A percentile compares a stretch with the other conserved stretches of the same genome.
Conservation (phyloP, 225 moss, liverwort and hornwort genomes). For the Takakia lepidozioides region DNA sequence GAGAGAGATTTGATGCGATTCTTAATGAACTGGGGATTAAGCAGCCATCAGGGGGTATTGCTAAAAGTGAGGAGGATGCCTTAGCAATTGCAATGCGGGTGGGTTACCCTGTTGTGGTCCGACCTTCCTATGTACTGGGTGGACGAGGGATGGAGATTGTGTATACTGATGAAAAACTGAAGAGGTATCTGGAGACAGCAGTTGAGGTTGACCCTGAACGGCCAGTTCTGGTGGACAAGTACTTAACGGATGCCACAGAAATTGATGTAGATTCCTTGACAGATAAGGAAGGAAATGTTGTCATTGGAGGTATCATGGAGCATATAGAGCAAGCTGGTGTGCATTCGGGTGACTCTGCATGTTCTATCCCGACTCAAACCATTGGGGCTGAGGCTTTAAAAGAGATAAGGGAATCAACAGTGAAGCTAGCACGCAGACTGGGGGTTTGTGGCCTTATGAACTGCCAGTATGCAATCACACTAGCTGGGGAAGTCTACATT, state of each 20-base stretch:
- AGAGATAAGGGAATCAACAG: conserved; percentile 67
- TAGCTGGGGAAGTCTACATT: conserved; percentile 71
- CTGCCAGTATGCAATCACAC: conserved; percentile 87
- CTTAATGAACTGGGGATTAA: conserved; percentile 71
- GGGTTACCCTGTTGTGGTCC: conserved; percentile 92
- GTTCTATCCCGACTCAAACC: conserved; percentile 80
- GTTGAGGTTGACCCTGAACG: conserved; percentile 97
- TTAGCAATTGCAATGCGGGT: conserved; percentile 76
- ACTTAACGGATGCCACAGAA: conserved; percentile 84
- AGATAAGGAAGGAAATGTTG: conserved; percentile 71
- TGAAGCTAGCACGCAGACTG: conserved; percentile 73
- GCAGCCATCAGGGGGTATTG: conserved; percentile 89
- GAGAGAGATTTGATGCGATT: conserved; percentile 87
- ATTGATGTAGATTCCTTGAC: conserved; percentile 90
- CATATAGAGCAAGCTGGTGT: conserved; percentile 99
- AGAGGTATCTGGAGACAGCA: conserved; percentile 81
- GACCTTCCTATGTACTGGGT: conserved; percentile 95
- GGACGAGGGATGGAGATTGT: conserved; percentile 99
- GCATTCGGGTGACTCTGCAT: conserved; percentile 97
- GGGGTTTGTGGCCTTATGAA: conserved; percentile 93
- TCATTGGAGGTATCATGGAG: conserved; percentile 98
- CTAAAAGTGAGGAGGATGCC: conserved; percentile 86
- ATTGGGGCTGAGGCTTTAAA: conserved; percentile 32
- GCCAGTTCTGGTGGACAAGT: conserved; percentile 91
- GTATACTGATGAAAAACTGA: conserved; percentile 76